A percentile compares a stretch with the other conserved stretches of the same genome.
These are phyloP conservation scores for Fusarium temperatum DNA, from an alignment of 2,329 filamentous ascomycete genomes.

Conservation along the genomic window DNA sequence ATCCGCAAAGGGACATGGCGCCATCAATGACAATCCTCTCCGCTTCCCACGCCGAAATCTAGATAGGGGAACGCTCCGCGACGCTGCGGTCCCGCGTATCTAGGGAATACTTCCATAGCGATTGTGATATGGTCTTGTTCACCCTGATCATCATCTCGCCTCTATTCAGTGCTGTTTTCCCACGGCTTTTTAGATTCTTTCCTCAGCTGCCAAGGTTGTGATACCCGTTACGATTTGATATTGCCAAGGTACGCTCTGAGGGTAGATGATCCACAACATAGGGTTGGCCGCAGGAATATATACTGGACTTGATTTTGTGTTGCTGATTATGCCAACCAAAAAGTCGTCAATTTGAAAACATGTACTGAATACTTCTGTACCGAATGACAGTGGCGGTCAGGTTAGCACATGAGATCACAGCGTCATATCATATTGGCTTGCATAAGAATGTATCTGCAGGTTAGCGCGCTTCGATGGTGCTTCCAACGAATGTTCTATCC, in stretches of 20 bases:
- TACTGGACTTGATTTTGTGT: background rate
- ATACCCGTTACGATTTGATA: background rate
- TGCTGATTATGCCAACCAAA: constrained; percentile 1
- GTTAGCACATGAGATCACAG: background rate
- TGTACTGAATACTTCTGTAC: background rate
- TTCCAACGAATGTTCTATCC: constrained; percentile 30
- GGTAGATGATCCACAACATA: constrained; percentile 12
- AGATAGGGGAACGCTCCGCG: constrained; percentile 2
- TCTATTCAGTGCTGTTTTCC: background rate
- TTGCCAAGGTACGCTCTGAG: background rate
- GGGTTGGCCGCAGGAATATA: background rate
- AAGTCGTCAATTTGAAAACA: background rate
- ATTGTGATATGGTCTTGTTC: background rate
- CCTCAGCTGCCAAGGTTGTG: background rate
- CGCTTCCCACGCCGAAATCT: background rate
- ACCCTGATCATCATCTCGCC: background rate
- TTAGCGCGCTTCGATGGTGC: constrained; percentile 26
- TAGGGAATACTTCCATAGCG: background rate
- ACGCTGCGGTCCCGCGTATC: constrained; percentile 13
- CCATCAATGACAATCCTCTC: constrained; percentile 1
- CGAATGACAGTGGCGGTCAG: constrained; percentile 5
- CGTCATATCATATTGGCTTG: constrained; percentile 14
- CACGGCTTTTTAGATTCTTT: background rate
- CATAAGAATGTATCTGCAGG: background rate
- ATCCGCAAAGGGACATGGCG: constrained; percentile 16